Conservation (phyloP, 441 rosid species). For the Eruca vesicaria region DNA sequence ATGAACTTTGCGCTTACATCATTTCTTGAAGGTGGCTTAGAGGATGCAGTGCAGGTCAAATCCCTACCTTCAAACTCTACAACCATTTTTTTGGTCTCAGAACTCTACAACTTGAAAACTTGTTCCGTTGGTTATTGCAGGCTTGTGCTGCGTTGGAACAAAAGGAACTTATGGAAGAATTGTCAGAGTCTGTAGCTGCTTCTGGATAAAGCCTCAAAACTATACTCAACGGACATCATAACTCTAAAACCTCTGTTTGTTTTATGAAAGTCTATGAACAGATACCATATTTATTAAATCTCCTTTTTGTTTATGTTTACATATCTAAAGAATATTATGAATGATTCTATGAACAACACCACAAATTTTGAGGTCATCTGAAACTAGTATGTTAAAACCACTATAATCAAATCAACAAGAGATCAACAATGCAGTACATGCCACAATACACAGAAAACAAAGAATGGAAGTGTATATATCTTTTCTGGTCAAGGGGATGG, state of each 20-base stretch:
- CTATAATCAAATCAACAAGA: neutral
- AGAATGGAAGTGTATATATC: neutral
- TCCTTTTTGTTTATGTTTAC: neutral
- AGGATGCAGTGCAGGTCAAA: constrained; percentile 78
- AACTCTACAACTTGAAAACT: neutral
- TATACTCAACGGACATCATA: neutral
- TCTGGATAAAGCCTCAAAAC: constrained; percentile 16
- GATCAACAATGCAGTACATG: neutral
- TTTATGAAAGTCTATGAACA: neutral
- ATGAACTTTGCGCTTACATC: constrained; percentile 79
- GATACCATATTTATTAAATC: neutral
- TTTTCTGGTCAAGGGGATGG: neutral
- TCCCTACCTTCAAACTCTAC: neutral
- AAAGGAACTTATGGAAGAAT: constrained; percentile 84
- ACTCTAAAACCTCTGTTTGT: neutral
- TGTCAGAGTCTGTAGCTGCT: constrained; percentile 64
- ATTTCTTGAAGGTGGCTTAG: constrained; percentile 78
- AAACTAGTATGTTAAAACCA: neutral
- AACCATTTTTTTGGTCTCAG: no score
- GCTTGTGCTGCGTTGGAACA: constrained; percentile 81
- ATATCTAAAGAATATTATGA: neutral
- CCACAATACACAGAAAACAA: neutral
- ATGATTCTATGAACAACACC: neutral
- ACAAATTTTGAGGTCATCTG: neutral
- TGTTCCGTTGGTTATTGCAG: constrained; percentile 39